Evolutionary conservation across 75 land plant genomes (phyloP), one percentile per base, ranked within the genome.

Genomic region (Adiantum capillusveneris): DNA sequence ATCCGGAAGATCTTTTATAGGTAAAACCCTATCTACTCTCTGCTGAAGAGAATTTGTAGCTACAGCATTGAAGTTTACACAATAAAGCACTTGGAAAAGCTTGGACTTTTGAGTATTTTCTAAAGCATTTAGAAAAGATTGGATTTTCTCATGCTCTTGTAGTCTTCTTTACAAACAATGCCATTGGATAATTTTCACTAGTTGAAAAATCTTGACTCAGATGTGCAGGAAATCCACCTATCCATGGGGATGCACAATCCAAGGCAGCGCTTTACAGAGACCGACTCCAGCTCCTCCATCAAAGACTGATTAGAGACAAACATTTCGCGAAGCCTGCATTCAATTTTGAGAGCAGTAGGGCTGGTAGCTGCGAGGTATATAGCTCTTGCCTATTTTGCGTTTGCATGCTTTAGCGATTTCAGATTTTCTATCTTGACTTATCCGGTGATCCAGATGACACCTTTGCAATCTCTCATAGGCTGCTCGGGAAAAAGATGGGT

Each of bases 401-500:
- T 0, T 18, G 11, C 19, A 26, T 25, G 44, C 16, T 46, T 60
- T 31, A 25, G 56, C 53, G 13, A 1, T 25, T 18, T 16, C 53
- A 30, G 6, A 14, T 11, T 22, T 50, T 27, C 30, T 1, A 22
- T 62, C 53, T 18, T 16, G 45, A 12, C 17, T 26, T 25, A 21
- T 59, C 31, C 0, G 42, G 20, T 14, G 34, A 9, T 56, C 59
- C 79, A 92, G 97, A 75, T 94, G 68, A 80, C 84, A 65, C 64
- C 91, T 6, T 76, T 94, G 56, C 91, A 90, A 67, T 81, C 96
- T 11, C 60, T 94, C 60, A 66, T 86, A 50, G 96, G 96, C 41
- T 80, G 80, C 51, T 59, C 72, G 0, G 96, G 98, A 39, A 86
- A 65, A 64, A 70, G 81, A 65, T 94, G 98, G 98, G 83, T 94